Conservation (phyloP, 768 basidiomycete species). For the Sporobolomyces phaffii region DNA sequence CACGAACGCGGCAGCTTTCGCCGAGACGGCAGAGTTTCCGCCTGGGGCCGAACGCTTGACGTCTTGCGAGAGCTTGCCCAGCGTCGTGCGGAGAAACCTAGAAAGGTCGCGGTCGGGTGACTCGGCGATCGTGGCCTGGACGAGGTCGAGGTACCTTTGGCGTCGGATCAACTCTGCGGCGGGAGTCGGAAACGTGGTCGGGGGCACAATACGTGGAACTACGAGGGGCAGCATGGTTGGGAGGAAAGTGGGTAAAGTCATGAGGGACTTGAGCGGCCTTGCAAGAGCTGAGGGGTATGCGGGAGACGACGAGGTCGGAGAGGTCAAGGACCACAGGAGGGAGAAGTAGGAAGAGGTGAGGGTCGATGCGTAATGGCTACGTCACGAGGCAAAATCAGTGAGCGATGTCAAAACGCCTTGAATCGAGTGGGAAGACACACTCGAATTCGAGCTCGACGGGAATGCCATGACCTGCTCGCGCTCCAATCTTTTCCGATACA, state of each 20-base stretch:
- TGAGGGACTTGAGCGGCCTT: not conserved
- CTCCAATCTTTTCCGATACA: not conserved
- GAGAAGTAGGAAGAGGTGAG: constrained; percentile 49
- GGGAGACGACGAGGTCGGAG: constrained; percentile 55
- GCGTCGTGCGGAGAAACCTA: constrained; percentile 58
- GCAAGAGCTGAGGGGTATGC: constrained; percentile 64
- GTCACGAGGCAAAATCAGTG: constrained; percentile 47
- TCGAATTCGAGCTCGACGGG: constrained; percentile 50
- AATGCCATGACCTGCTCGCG: constrained; percentile 39
- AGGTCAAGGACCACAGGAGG: constrained; percentile 43
- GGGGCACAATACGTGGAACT: constrained; percentile 55
- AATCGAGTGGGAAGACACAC: not conserved
- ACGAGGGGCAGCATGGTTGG: constrained; percentile 56
- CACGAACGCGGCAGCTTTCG: constrained; percentile 52
- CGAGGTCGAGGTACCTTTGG: constrained; percentile 49
- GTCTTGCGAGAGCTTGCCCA: constrained; percentile 57
- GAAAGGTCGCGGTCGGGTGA: constrained; percentile 52
- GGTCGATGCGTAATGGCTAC: constrained; percentile 53
- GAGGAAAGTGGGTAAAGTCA: not conserved
- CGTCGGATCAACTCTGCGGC: constrained; percentile 35
- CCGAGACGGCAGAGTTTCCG: constrained; percentile 46
- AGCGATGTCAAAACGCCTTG: not conserved
- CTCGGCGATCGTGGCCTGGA: constrained; percentile 54
- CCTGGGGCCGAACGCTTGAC: constrained; percentile 46
- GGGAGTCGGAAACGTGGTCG: constrained; percentile 46